A percentile compares a stretch with the other conserved stretches of the same genome.
phyloP scores from a whole-genome alignment of 2,329 filamentous ascomycete species.

The Didymella segeticola region DNA sequence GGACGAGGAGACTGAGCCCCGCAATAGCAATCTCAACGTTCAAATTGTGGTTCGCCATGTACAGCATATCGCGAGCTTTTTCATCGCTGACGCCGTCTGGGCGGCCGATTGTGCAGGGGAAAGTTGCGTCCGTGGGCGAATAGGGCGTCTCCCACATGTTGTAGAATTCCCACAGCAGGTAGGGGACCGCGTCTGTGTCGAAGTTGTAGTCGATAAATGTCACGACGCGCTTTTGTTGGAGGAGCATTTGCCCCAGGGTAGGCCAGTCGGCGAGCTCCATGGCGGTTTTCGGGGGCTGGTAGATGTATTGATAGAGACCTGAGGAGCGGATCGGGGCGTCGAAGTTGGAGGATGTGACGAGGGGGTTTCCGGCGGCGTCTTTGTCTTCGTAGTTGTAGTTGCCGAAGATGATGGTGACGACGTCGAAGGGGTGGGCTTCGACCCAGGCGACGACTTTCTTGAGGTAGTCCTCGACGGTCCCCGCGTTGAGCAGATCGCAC shows the following conservation, averaged over 20 bases:
- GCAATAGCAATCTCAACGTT: conserved; percentile 69
- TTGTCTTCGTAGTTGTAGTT: conserved; percentile 65
- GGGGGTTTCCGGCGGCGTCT: conserved; percentile 48
- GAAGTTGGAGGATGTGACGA: conserved; percentile 69
- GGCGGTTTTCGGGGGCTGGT: conserved; percentile 75
- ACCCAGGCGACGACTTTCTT: conserved; percentile 76
- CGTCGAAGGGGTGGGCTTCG: conserved; percentile 79
- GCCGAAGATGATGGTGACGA: conserved; percentile 85
- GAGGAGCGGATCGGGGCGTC: conserved; percentile 72
- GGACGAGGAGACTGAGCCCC: conserved; percentile 42
- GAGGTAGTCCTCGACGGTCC: conserved; percentile 79
- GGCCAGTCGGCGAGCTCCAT: conserved; percentile 86
- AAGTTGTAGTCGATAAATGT: conserved; percentile 59
- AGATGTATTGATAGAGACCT: conserved; percentile 77
- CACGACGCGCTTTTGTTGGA: conserved; percentile 47
- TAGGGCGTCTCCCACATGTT: conserved; percentile 95
- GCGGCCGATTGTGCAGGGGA: conserved; percentile 81
- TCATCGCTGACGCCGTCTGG: conserved; percentile 69
- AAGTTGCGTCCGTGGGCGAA: conserved; percentile 70
- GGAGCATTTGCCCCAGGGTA: conserved; percentile 69
- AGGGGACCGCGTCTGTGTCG: conserved; percentile 79
- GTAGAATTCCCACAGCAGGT: conserved; percentile 86
- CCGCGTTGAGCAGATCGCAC: conserved; percentile 84
- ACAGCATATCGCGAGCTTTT: conserved; percentile 67
- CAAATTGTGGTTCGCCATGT: conserved; percentile 91